These are phyloP conservation scores for Candida taoyuanica DNA, from an alignment of 805 yeast genomes.

Conservation along the genomic window DNA sequence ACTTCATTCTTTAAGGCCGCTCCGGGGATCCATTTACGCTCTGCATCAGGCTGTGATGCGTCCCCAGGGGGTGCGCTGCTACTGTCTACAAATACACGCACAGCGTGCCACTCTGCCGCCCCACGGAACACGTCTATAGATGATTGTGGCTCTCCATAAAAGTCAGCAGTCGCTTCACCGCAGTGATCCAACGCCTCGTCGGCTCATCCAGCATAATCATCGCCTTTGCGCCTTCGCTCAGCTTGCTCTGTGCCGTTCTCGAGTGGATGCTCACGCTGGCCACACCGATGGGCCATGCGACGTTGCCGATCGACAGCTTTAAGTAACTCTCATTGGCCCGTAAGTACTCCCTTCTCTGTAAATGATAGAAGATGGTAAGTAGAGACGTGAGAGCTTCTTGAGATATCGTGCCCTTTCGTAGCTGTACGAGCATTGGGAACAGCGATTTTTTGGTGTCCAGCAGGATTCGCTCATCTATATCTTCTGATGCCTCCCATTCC, in stretches of 20 bases:
- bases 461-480: slow-evolving; percentile 21
- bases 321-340: slow-evolving; percentile 66
- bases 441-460: slow-evolving; percentile 45
- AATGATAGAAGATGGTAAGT: slow-evolving; percentile 51
- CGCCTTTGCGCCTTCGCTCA: slow-evolving; percentile 49
- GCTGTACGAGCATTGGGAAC: slow-evolving; percentile 47
- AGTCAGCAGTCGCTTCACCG: slow-evolving; percentile 68
- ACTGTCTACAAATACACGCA: too few relatives aligned
- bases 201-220: slow-evolving; percentile 76
- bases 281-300: slow-evolving; percentile 92
- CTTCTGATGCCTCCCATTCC: slow-evolving; percentile 32
- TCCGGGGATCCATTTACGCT: too few relatives aligned
- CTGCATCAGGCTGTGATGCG: too few relatives aligned
- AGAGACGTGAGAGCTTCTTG: slow-evolving; percentile 46
- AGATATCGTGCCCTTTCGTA: slow-evolving; percentile 41
- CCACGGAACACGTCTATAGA: too few relatives aligned
- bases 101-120: too few relatives aligned
- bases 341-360: slow-evolving; percentile 49
- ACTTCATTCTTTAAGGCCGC: too few relatives aligned
- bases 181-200: slow-evolving; percentile 73
- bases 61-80: too few relatives aligned
- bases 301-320: slow-evolving; percentile 77
- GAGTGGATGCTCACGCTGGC: slow-evolving; percentile 75
- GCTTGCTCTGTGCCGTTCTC: slow-evolving; percentile 56
- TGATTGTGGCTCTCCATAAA: slow-evolving; percentile 33